phyloP scores from a whole-genome alignment of 495 filamentous ascomycete species.

The Penicillium ochrochloron region DNA sequence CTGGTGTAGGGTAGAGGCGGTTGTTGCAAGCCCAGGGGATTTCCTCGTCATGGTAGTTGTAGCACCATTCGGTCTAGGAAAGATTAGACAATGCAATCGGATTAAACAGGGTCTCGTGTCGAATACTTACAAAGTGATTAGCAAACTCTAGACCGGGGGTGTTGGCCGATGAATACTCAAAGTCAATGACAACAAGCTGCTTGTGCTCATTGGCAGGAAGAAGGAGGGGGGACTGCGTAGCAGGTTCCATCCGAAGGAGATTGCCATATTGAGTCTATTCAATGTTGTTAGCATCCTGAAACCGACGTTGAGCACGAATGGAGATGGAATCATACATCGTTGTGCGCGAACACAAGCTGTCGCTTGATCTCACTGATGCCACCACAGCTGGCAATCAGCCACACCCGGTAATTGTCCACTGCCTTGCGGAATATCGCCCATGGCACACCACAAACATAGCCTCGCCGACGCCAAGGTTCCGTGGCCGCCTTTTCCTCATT shows the following conservation, averaged over 20 bases:
- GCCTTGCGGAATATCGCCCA: constrained; percentile 79
- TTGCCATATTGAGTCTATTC: constrained; percentile 95
- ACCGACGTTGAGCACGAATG: background rate
- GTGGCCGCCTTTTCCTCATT: constrained; percentile 38
- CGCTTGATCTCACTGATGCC: constrained; percentile 67
- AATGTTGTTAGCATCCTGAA: constrained; percentile 21
- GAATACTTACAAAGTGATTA: constrained; percentile 82
- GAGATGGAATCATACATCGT: constrained; percentile 71
- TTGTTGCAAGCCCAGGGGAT: constrained; percentile 68
- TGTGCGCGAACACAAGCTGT: constrained; percentile 90
- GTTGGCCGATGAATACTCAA: constrained; percentile 96
- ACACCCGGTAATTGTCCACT: constrained; percentile 77
- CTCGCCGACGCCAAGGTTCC: constrained; percentile 67
- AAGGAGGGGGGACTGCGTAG: constrained; percentile 83
- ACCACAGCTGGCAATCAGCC: constrained; percentile 74
- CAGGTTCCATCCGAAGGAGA: constrained; percentile 85
- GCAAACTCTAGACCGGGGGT: constrained; percentile 88
- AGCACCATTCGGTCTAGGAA: constrained; percentile 84
- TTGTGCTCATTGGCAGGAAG: constrained; percentile 90
- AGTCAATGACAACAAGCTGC: constrained; percentile 95
- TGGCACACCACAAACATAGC: constrained; percentile 80
- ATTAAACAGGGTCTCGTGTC: background rate
- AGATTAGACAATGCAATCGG: constrained; percentile 10
- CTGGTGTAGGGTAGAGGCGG: constrained; percentile 71
- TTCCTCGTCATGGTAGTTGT: constrained; percentile 84